These are phyloP conservation scores for Erigeron canadensis DNA, from an alignment of 129 eudicot genomes.

Conservation along the genomic window DNA sequence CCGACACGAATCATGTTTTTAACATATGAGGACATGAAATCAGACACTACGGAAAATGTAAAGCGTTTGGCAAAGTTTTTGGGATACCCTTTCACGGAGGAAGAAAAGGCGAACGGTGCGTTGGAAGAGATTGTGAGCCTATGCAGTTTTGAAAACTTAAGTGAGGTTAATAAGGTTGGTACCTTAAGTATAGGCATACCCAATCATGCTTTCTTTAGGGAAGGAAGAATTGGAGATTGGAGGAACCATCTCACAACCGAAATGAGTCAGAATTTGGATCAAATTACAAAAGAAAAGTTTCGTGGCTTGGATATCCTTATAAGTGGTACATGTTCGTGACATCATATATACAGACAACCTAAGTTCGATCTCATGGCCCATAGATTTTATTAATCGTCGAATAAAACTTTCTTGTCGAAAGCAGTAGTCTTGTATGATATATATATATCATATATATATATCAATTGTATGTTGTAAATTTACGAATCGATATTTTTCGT, in stretches of 20 bases:
- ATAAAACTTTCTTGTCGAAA: too few species aligned
- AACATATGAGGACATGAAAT: constrained; percentile 27
- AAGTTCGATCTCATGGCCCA: neutral
- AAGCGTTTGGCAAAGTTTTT: constrained; percentile 30
- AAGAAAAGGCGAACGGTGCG: constrained; percentile 27
- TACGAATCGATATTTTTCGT: neutral
- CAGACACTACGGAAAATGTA: neutral
- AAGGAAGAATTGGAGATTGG: constrained; percentile 33
- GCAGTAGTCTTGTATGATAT: too few species aligned
- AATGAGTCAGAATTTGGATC: constrained; percentile 26
- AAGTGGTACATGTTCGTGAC: neutral
- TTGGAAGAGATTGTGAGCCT: constrained; percentile 24
- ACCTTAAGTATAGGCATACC: constrained; percentile 17
- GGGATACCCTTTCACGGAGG: constrained; percentile 30
- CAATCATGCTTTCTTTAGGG: constrained; percentile 31
- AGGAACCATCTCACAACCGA: constrained; percentile 21
- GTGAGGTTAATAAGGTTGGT: constrained; percentile 33
- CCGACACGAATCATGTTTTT: neutral
- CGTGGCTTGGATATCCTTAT: neutral
- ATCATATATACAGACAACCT: neutral
- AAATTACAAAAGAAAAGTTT: neutral
- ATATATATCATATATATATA: too few species aligned
- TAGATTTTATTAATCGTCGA: too few species aligned
- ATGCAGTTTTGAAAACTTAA: constrained; percentile 35
- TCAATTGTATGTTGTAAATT: neutral